Evolutionary conservation across 2,329 filamentous ascomycete species (phyloP), one percentile per base, ranked within the genome.

Genomic region (Didymella pomorum): DNA sequence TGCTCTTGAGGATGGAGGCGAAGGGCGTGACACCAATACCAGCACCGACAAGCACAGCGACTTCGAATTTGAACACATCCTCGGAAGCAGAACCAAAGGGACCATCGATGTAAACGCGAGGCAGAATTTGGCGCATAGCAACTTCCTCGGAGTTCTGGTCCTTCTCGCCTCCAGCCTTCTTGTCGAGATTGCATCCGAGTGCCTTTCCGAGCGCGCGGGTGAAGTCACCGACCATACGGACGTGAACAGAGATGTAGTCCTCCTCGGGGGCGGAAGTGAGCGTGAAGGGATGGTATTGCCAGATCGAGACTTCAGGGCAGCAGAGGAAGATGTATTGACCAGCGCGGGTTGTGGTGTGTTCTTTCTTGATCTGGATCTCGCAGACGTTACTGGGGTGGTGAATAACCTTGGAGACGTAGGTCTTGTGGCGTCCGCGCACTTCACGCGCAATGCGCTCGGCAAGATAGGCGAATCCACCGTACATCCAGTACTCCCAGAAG

Each of bases 361-460:
- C 90, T 79, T 95, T 95, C 83, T 94, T 93, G 80, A 96, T 93
- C 80, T 95, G 92, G 61, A 96, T 93, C 79, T 96, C 92, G 75
- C 90, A 91, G 18, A 96, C 92, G 71, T 93, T 92, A 81, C 90
- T 92, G 8, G 91, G 91, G 76, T 96, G 91, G 80, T 95, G 91
- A 64, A 96, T 89, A 62, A 96, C 92, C 80, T 95, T 95, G 64
- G 90, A 92, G 60, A 96, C 90, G 75, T 90, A 92, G 16, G 91
- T 94, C 83, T 89, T 92, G 81, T 94, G 90, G 25, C 88, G 85
- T 44, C 91, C 91, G 52, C 91, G 88, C 39, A 94, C 80, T 78
- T 95, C 92, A 62, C 91, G 87, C 20, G 90, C 87, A 56, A 93
- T 82, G 61, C 91, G 84, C 79, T 96, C 92, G n/a, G 86, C 84